Evolutionary conservation across 2,329 filamentous ascomycete species (phyloP).

Genomic region (Orbilia javanica): DNA sequence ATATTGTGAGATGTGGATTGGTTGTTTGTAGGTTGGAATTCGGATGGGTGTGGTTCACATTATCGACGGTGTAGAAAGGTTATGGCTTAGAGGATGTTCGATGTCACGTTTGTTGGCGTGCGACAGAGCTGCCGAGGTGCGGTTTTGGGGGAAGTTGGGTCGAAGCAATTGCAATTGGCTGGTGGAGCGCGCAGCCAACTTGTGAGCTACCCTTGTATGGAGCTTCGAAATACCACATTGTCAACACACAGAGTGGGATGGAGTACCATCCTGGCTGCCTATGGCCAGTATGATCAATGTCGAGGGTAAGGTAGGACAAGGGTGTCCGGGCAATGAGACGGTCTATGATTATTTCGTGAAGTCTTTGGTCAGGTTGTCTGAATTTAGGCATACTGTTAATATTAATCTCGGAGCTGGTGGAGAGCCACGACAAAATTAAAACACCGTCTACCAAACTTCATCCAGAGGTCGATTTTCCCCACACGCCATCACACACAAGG

Average conservation of each 20-base stretch:
- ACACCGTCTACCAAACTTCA: not conserved
- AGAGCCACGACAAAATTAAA: constrained; percentile 9
- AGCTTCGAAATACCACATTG: constrained; percentile 25
- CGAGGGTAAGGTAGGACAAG: not conserved
- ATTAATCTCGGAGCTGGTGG: too few relatives aligned
- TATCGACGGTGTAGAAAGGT: not conserved
- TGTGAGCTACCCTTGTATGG: constrained; percentile 6
- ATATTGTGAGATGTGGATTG: constrained; percentile 6
- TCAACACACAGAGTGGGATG: not conserved
- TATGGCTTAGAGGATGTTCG: constrained; percentile 11
- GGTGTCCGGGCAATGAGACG: too few relatives aligned
- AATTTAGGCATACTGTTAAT: not conserved
- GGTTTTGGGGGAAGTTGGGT: not conserved
- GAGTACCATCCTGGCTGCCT: not conserved
- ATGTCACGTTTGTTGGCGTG: not conserved
- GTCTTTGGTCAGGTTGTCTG: too few relatives aligned
- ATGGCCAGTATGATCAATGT: not conserved
- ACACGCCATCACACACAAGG: not conserved
- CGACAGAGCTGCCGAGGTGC: constrained; percentile 2
- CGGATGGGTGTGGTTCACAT: constrained; percentile 24
- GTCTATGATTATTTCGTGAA: not conserved
- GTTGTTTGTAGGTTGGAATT: not conserved
- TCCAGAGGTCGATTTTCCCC: not conserved
- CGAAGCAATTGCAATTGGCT: constrained; percentile 11
- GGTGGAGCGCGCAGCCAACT: not conserved